Base-by-base conservation (phyloP, 768 basidiomycete genomes). In the Mycena epipterygia region DNA sequence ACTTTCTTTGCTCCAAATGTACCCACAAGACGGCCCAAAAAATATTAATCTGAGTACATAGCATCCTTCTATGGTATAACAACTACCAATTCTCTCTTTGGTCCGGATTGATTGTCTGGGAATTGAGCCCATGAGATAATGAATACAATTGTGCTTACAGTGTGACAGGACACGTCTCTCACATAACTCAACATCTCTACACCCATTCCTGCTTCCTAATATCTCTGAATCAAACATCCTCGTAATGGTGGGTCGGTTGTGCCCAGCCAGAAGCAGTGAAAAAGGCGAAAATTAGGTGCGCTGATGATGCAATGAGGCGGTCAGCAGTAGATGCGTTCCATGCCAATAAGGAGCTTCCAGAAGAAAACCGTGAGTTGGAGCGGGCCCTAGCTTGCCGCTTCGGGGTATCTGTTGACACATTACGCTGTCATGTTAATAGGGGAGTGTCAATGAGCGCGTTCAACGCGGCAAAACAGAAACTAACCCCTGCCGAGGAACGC, bases 401-500 rank as follows among this genome's bases (percentile, higher is more conserved):
- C 25, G 8, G 13, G 6, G 44, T 46, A 23, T 46, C 44, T 23
- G 44, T 46, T 3, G 60, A 62, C 16, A 75, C 73, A 30, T 62
- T 76, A n/a, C 29, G 55, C 27, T 37, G 68, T 23, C 68, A 61
- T 49, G 70, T 74, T 39, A 75, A 76, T 32, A 73, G 75, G 21
- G 68, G 60, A 39, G 46, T 27, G 51, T 74, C 70, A 25, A 71
- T 73, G 64, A 75, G 67, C 46, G 72, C 63, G 63, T 78, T 76
- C 68, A 73, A 77, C 64, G 74, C 76, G 33, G 51, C 73, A 17
- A 79, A 77, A 65, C 74, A 77, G 63, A 78, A 78, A 60, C 69
- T 82, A 2, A 75, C 76, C 27, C 23, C 53, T 14, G 42, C 72
- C 6, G 74, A 82, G 56, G 82, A 83, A 67, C 67, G 56, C 21